These are phyloP conservation scores for Paramecium pentaurelia DNA, from an alignment of 73 alveolate species.

Conservation along the genomic window DNA sequence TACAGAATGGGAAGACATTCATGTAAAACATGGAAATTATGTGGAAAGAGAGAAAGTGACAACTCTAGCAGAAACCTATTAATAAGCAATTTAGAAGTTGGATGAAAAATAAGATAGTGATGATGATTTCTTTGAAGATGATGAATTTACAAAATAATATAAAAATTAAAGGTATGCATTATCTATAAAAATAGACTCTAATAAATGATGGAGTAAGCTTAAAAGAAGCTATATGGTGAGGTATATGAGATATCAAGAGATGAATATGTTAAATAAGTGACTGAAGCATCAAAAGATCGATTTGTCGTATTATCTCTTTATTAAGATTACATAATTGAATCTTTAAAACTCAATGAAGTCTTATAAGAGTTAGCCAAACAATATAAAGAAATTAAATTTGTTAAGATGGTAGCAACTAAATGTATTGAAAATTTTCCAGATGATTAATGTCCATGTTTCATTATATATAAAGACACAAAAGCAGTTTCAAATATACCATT, in stretches of 20 bases:
- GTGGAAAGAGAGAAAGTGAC: constrained; percentile 36
- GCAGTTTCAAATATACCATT: constrained; percentile 43
- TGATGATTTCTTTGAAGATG: constrained; percentile 49
- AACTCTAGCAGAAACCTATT: constrained; percentile 17
- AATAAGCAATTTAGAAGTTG: constrained; percentile 26
- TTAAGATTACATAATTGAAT: constrained; percentile 50
- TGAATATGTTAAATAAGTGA: constrained; percentile 41
- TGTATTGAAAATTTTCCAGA: constrained; percentile 63
- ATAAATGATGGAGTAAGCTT: constrained; percentile 33
- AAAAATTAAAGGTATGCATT: background rate
- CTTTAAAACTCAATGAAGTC: background rate
- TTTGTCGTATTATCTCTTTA: constrained; percentile 42
- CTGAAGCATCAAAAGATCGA: constrained; percentile 53
- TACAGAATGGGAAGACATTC: constrained; percentile 60
- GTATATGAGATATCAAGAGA: constrained; percentile 52
- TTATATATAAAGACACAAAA: constrained; percentile 39
- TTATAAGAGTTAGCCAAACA: constrained; percentile 37
- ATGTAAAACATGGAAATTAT: constrained; percentile 52
- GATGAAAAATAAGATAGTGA: background rate
- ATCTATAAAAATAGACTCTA: background rate
- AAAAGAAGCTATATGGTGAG: constrained; percentile 28
- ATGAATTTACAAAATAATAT: constrained; percentile 45
- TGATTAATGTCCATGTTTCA: constrained; percentile 44
- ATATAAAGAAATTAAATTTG: constrained; percentile 44
- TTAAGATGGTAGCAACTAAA: constrained; percentile 58